Base-by-base conservation (phyloP, 805 yeast species). In the Candida chauliodis region DNA sequence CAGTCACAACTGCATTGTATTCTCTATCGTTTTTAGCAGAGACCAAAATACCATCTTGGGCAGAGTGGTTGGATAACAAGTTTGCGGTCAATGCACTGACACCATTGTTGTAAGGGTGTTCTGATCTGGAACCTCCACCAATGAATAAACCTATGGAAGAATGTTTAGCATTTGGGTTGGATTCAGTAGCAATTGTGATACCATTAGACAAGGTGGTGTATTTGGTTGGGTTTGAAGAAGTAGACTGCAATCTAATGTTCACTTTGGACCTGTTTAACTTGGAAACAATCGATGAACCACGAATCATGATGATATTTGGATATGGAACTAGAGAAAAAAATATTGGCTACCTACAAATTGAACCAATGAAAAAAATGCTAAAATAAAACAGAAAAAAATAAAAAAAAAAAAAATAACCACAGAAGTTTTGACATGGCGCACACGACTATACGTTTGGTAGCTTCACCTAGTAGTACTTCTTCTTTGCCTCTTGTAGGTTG, bases 91-190 rank as follows among this genome's bases (percentile, higher is more conserved):
- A 65, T 46, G 82, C 76, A 39, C 91, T 76, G 37, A 81, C 78
- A 76, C 95, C 95, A 51, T 85, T 84, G 70, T 80, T 82, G 76
- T 79, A 84, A 30, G 86, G 72, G 64, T 81, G 84, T 63, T 85
- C 95, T 38, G 84, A 63, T 59, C 89, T 71, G 35, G 91, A 79
- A 60, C 95, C 95, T 36, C 89, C 84, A 49, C 82, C 84, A 57
- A 73, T 68, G 60, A 73, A 84, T 42, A 82, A 63, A 62, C 93
- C 91, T 49, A 82, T 71, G 25, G 87, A 71, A 34, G 86, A 69
- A 26, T 81, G 56, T 41, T 70, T 58, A 42, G 78, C 76, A 40
- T 62, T 51, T 29, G 82, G 74, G 64, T 79, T 74, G 49, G 73
- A 51, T 62, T 81, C 85, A 36, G 87, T 71, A 45, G 88, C 88